phyloP scores from a whole-genome alignment of 2,329 filamentous ascomycete genomes.

The Hypoxylon sp. region DNA sequence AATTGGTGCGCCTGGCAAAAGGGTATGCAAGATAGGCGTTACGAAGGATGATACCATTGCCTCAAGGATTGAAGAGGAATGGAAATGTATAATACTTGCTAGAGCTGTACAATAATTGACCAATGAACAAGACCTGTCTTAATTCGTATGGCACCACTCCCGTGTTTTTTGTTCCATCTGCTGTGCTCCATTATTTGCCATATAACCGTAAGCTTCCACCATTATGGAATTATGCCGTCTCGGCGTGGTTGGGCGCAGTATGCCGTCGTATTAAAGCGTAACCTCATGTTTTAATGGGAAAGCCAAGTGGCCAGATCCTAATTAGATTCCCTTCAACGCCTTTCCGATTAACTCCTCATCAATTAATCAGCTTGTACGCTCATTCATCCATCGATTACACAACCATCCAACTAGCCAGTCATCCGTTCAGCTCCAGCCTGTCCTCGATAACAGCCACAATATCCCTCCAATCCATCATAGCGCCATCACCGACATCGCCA shows the following conservation, averaged over 20 bases:
- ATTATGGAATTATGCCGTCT: not conserved
- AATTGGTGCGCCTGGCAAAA: not conserved
- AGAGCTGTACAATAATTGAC: conserved; percentile 8
- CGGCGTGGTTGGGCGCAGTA: not conserved
- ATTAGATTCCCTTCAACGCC: conserved; percentile 3
- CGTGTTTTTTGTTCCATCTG: not conserved
- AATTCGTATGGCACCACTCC: not conserved
- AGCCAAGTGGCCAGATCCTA: not conserved
- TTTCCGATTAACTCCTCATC: not conserved
- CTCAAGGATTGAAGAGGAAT: conserved; percentile 9
- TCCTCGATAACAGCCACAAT: conserved; percentile 78
- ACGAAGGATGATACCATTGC: conserved; percentile 20
- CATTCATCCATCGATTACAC: not conserved
- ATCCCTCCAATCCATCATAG: conserved; percentile 84
- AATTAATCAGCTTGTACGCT: not conserved
- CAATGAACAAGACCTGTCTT: not conserved
- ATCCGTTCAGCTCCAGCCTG: conserved; percentile 56
- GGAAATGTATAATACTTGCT: conserved; percentile 28
- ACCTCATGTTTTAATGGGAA: not conserved
- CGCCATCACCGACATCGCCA: conserved; percentile 85
- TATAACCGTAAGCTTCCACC: not conserved
- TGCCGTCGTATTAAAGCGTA: not conserved
- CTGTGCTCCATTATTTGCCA: not conserved
- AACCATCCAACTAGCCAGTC: conserved; percentile 1
- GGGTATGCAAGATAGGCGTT: conserved; percentile 8